Evolutionary conservation across 164 flowering plant genomes (phyloP).

Genomic region (Berberis thunbergii): DNA sequence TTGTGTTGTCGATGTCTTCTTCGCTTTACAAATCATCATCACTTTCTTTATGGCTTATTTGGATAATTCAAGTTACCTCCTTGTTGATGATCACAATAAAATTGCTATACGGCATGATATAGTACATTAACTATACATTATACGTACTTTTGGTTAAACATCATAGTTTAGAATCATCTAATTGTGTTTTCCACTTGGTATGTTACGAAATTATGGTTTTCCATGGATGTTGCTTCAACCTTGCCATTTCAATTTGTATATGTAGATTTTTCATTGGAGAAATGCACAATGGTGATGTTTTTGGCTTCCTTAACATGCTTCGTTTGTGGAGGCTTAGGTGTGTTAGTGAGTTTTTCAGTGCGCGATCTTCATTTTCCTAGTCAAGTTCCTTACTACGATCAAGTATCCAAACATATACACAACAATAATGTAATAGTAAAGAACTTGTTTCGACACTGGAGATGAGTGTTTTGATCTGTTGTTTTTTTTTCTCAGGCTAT

Average conservation of each 20-base stretch:
- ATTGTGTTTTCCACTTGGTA: constrained; percentile 31
- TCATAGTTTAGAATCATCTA: neutral
- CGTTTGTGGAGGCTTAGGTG: constrained; percentile 81
- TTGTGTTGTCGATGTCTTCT: constrained; percentile 59
- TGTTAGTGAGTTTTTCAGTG: constrained; percentile 54
- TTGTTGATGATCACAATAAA: constrained; percentile 61
- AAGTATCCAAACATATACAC: neutral
- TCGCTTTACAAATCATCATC: constrained; percentile 55
- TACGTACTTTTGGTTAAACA: neutral
- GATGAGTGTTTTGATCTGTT: neutral
- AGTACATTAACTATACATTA: neutral
- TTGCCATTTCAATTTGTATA: constrained; percentile 48
- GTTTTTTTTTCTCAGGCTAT: constrained; percentile 39
- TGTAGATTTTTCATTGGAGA: constrained; percentile 34
- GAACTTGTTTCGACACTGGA: neutral
- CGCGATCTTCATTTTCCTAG: constrained; percentile 19
- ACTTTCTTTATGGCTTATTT: constrained; percentile 86
- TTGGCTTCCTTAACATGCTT: constrained; percentile 73
- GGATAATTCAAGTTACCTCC: constrained; percentile 76
- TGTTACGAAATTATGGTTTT: constrained; percentile 33
- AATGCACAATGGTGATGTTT: constrained; percentile 21
- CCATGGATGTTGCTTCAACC: constrained; percentile 80
- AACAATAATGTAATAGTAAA: no score
- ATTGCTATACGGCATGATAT: constrained; percentile 47
- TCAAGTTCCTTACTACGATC: neutral